phyloP scores from a whole-genome alignment of 352 stramenopile species.

The Pythium rhizo-oryzae region DNA sequence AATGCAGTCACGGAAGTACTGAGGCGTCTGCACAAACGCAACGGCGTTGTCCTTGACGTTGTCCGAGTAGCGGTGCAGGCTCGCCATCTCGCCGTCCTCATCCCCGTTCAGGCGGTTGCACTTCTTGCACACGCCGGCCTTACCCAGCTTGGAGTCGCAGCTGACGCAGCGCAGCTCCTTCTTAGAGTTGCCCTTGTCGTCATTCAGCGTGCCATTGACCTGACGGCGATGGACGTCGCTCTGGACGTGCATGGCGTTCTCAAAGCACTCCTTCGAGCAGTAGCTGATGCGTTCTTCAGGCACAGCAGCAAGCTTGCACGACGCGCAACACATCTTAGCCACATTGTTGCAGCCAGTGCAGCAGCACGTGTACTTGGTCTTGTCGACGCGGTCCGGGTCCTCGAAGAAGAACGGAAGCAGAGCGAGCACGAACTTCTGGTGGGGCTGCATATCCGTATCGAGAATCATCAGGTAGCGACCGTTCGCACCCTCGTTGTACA shows the following conservation, averaged over 20 bases:
- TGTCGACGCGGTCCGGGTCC: conserved; percentile 70
- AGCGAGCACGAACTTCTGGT: conserved; percentile 75
- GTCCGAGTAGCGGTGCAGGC: conserved; percentile 40
- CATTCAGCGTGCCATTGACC: conserved; percentile 44
- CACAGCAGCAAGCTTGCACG: conserved; percentile 47
- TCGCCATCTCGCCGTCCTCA: conserved; percentile 27
- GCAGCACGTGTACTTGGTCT: conserved; percentile 56
- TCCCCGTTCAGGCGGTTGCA: conserved; percentile 33
- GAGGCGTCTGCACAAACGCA: conserved; percentile 49
- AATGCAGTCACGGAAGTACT: conserved; percentile 48
- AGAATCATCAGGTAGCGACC: conserved; percentile 82
- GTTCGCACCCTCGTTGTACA: conserved; percentile 85
- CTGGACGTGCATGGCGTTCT: conserved; percentile 47
- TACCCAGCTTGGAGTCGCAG: conserved; percentile 38
- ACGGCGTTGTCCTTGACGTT: conserved; percentile 46
- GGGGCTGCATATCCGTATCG: conserved; percentile 85
- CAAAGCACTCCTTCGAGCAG: conserved; percentile 55
- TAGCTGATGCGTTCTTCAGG: conserved; percentile 52
- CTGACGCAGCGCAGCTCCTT: conserved; percentile 41
- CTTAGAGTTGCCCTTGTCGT: conserved; percentile 27
- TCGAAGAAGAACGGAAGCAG: conserved; percentile 85
- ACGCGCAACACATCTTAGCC: conserved; percentile 49
- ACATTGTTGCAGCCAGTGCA: conserved; percentile 46
- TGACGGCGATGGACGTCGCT: conserved; percentile 46
- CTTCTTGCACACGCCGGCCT: conserved; percentile 37